phyloP scores from a whole-genome alignment of 1,284 basidiomycete genomes.

The Xerocomus amazonicus region DNA sequence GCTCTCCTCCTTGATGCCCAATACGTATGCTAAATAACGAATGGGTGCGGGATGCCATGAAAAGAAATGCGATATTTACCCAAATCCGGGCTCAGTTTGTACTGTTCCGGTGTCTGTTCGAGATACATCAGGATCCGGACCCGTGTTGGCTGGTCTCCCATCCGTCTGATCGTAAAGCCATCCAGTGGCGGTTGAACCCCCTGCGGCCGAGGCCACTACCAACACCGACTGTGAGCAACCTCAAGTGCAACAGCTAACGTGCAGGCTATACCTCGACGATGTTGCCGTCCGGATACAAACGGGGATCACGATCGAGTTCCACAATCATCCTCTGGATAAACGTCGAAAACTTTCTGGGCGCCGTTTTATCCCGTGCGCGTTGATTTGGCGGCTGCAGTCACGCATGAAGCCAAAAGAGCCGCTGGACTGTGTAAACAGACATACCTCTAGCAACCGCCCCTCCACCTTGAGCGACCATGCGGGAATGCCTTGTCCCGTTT shows the following conservation, averaged over 20 bases:
- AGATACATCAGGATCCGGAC: constrained; percentile 80
- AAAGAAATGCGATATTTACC: constrained; percentile 36
- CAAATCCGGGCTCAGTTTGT: constrained; percentile 77
- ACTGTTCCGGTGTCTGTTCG: constrained; percentile 85
- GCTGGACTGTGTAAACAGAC: constrained; percentile 16
- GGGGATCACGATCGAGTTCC: constrained; percentile 84
- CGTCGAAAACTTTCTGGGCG: constrained; percentile 80
- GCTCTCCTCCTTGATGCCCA: constrained; percentile 86
- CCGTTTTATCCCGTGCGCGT: constrained; percentile 62
- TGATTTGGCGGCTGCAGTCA: constrained; percentile 49
- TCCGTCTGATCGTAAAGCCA: constrained; percentile 85
- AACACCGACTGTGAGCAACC: not conserved
- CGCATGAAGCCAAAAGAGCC: too few species aligned
- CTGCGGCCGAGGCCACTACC: constrained; percentile 66
- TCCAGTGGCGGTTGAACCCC: constrained; percentile 64
- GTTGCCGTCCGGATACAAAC: constrained; percentile 78
- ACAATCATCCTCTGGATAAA: constrained; percentile 83
- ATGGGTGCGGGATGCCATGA: constrained; percentile 13
- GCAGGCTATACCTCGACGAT: constrained; percentile 60
- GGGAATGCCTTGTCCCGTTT: constrained; percentile 75
- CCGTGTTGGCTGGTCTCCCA: constrained; percentile 76
- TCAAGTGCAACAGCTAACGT: not conserved
- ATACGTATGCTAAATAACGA: constrained; percentile 47
- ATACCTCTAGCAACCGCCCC: constrained; percentile 79
- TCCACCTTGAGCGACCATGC: constrained; percentile 91